phyloP scores from a whole-genome alignment of 768 basidiomycete genomes.

The Ramaria rubella region DNA sequence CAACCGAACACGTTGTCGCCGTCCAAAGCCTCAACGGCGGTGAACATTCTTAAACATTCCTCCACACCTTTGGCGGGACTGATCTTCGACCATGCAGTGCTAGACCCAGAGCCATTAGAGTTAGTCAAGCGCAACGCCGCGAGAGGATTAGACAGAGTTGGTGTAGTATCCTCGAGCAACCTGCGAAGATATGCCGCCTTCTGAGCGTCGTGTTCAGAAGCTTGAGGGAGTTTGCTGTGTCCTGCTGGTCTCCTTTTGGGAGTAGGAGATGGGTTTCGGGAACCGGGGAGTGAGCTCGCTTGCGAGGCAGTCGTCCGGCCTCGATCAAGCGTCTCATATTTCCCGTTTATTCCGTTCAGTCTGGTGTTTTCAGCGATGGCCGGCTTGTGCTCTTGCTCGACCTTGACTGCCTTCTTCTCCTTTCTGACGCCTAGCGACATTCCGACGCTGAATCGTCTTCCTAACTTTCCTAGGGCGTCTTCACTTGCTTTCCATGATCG shows the following conservation, averaged over 20 bases:
- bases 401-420: conserved; percentile 24
- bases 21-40: conserved; percentile 86
- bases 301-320: conserved; percentile 18
- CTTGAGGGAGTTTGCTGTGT: background rate
- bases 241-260: background rate
- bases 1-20: conserved; percentile 95
- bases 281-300: background rate
- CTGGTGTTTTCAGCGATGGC: conserved; percentile 28
- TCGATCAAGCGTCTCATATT: conserved; percentile 24
- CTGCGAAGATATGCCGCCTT: conserved; percentile 63
- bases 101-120: conserved; percentile 7
- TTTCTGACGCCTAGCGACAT: conserved; percentile 38
- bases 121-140: conserved; percentile 32
- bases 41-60: conserved; percentile 83
- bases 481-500: conserved; percentile 29
- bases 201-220: conserved; percentile 41
- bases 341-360: conserved; percentile 18
- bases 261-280: background rate
- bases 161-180: conserved; percentile 58
- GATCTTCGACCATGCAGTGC: conserved; percentile 36
- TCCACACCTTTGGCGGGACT: conserved; percentile 48
- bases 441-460: conserved; percentile 55
- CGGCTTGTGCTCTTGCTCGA: conserved; percentile 27
- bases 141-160: conserved; percentile 38
- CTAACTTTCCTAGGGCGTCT: conserved; percentile 57